These are phyloP conservation scores for Podila clonocystis DNA, from an alignment of 192 early-diverging fungal species.

Conservation along the genomic window DNA sequence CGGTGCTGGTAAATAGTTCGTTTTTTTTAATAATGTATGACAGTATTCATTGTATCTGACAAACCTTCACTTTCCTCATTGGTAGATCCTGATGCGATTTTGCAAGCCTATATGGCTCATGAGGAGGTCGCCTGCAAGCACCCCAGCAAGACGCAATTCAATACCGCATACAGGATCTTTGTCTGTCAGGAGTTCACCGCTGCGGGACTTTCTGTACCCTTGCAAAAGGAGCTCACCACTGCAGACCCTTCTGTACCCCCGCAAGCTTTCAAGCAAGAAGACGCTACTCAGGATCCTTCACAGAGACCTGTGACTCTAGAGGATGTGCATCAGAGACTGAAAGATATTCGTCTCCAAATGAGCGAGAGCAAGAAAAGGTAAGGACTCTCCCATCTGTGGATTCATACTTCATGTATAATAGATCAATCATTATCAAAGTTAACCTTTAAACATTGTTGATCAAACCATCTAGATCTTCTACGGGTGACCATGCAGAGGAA, in stretches of 20 bases:
- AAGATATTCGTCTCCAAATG: no score
- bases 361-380: no score
- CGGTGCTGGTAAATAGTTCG: not conserved
- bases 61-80: not conserved
- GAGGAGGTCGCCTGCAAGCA: not conserved
- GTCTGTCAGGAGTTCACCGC: not conserved
- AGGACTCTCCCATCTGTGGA: no score
- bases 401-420: no score
- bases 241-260: not conserved
- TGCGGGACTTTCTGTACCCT: not conserved
- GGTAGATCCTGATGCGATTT: not conserved
- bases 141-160: not conserved
- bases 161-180: not conserved
- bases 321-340: no score
- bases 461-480: not conserved
- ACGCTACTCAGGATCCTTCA: no score
- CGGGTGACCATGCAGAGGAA: not conserved
- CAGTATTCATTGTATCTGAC: not conserved
- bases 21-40: not conserved
- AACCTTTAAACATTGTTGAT: no score
- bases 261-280: not conserved
- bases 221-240: not conserved
- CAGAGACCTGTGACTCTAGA: no score
- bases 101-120: not conserved
- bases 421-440: no score